phyloP scores from a whole-genome alignment of 106 monocot genomes.

The Dendrobium huoshanense region DNA sequence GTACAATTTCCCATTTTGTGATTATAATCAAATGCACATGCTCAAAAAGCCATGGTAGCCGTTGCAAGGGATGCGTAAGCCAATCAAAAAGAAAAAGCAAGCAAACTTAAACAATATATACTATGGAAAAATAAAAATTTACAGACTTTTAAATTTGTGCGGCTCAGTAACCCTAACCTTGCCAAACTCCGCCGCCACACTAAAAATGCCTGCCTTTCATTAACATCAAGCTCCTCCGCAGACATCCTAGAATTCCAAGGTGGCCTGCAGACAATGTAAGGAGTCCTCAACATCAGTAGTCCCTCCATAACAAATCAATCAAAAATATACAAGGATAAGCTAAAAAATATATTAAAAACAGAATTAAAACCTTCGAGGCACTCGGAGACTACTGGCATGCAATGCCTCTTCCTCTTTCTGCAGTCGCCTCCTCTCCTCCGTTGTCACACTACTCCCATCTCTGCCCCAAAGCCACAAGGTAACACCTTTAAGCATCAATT shows the following conservation, averaged over 20 bases:
- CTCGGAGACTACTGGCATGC: conserved; percentile 66
- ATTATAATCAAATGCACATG: background rate
- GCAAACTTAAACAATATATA: background rate
- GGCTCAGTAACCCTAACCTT: conserved; percentile 26
- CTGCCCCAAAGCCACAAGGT: conserved; percentile 16
- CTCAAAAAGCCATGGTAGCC: background rate
- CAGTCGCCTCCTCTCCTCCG: conserved; percentile 33
- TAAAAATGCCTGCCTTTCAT: conserved; percentile 66
- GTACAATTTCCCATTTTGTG: background rate
- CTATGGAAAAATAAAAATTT: background rate
- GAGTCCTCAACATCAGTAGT: background rate
- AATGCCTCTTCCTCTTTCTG: conserved; percentile 72
- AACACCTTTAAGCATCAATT: background rate
- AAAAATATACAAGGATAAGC: background rate
- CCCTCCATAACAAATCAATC: background rate
- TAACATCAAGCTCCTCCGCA: conserved; percentile 64
- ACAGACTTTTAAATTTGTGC: background rate
- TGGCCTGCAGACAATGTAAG: conserved; percentile 42
- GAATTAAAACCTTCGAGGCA: conserved; percentile 63
- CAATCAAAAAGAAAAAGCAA: background rate
- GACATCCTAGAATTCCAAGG: conserved; percentile 72
- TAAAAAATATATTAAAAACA: background rate
- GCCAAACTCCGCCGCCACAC: conserved; percentile 75
- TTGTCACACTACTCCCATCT: conserved; percentile 25
- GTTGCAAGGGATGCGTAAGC: background rate